Percentiles rank a stretch among this genome's conserved stretches.
Evolutionary conservation across 2,329 filamentous ascomycete genomes (phyloP).

Genomic region (Aspergillus terreus): DNA sequence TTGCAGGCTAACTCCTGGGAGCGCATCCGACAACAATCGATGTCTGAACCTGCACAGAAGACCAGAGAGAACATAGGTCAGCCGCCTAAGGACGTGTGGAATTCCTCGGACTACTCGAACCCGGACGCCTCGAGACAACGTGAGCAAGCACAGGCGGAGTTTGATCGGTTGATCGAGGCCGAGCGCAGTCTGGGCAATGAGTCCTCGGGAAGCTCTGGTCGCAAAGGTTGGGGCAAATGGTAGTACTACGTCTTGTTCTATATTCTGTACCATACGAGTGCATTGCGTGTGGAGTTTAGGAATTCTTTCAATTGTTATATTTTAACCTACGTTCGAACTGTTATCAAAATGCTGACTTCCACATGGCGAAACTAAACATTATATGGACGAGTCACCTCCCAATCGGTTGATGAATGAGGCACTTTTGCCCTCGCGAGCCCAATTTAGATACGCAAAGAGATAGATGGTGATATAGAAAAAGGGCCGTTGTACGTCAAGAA

Average conservation of each 20-base stretch:
- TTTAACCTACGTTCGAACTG: neutral
- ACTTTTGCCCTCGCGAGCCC: slow-evolving; percentile 15
- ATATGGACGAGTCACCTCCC: too few relatives aligned
- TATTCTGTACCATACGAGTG: neutral
- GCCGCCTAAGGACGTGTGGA: slow-evolving; percentile 1
- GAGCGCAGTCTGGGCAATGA: slow-evolving; percentile 30
- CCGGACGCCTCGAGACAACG: slow-evolving; percentile 23
- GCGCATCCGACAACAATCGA: slow-evolving; percentile 31
- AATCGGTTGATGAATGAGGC: neutral
- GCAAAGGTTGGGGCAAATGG: slow-evolving; percentile 16
- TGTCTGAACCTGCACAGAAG: slow-evolving; percentile 2
- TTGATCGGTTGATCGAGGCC: slow-evolving; percentile 41
- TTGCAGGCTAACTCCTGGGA: slow-evolving; percentile 35
- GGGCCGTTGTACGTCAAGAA: neutral
- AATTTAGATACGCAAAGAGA: slow-evolving; percentile 9
- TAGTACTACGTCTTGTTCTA: slow-evolving; percentile 11
- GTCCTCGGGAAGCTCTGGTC: slow-evolving; percentile 1
- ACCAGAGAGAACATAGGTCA: neutral
- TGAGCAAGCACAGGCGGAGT: slow-evolving; percentile 41
- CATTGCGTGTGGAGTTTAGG: neutral
- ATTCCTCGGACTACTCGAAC: neutral
- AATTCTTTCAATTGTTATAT: neutral
- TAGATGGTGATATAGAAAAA: neutral
- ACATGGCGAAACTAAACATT: too few relatives aligned
- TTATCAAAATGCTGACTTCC: neutral